These are phyloP conservation scores for Dactylellina haptotyla DNA, from an alignment of 2,329 filamentous ascomycete genomes.

Conservation along the genomic window DNA sequence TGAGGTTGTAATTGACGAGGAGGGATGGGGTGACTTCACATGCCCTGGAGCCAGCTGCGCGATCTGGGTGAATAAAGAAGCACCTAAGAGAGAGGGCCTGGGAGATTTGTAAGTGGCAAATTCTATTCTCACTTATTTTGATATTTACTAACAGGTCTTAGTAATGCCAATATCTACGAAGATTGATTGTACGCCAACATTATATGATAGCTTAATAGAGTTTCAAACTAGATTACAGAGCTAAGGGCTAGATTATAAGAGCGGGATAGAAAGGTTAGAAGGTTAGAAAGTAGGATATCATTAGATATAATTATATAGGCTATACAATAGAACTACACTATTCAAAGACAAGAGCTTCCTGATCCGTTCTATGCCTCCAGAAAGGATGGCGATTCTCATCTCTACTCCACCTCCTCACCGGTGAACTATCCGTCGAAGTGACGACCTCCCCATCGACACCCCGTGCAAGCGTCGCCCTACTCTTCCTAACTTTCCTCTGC, in stretches of 20 bases:
- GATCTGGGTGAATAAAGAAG: constrained; percentile 71
- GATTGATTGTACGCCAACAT: constrained; percentile 1
- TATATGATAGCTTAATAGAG: background rate
- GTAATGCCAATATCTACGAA: constrained; percentile 47
- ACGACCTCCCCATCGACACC: constrained; percentile 23
- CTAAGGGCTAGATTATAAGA: background rate
- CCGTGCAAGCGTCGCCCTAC: background rate
- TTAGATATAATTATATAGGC: background rate
- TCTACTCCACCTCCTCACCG: constrained; percentile 39
- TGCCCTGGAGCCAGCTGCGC: constrained; percentile 68
- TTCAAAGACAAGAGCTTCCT: constrained; percentile 37
- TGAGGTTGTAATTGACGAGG: constrained; percentile 69
- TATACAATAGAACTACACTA: constrained; percentile 3
- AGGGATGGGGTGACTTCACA: constrained; percentile 70
- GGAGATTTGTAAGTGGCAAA: constrained; percentile 63
- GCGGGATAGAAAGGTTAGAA: background rate
- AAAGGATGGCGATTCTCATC: constrained; percentile 18
- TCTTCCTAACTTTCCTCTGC: constrained; percentile 3
- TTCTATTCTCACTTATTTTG: background rate
- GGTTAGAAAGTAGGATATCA: background rate
- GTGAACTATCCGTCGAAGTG: constrained; percentile 30
- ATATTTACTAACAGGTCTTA: constrained; percentile 21
- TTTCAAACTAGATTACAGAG: background rate
- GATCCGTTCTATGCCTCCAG: constrained; percentile 33
- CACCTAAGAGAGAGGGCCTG: constrained; percentile 66